Evolutionary conservation across 1,139 yeast species (phyloP), one percentile per base, ranked within the genome.

Genomic region (Sugiyamaella sp.): DNA sequence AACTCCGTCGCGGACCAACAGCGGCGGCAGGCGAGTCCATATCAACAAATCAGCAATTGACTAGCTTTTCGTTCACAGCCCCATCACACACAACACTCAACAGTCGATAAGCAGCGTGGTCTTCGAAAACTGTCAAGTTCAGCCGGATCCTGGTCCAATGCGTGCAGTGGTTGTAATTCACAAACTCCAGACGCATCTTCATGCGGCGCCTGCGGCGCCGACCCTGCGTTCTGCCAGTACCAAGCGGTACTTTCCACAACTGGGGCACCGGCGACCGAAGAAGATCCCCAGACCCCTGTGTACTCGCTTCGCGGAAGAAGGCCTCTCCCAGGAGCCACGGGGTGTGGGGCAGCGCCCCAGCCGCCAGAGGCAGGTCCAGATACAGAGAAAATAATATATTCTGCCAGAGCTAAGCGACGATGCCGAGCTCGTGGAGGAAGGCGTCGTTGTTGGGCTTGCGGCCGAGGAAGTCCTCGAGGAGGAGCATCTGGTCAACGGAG

Each of bases 391-490:
- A 12, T 25, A 25, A 10, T 6, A 5, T 6, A 25, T 25, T 25
- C 29, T 25, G 5, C 8, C 8, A 29, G 4, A 29, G n/a, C 35
- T 29, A 29, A 29, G 35, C 24, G 21, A 20, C 49, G 40, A 59
- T 54, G 17, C 86, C 86, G 47, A 85, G 68, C 65, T 87, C 95
- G 60, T 77, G 66, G 62, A 86, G 74, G 72, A 87, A 88, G 0
- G 95, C 90, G 38, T 76, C 80, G 53, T 83, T 80, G 63, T 79
- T 81, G 51, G 96, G 95, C 63, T 82, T 80, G 66, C 96, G 80
- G 1, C 95, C 95, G 56, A 89, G 74, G 49, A 88, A 76, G 60
- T 84, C 88, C 49, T 72, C 73, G 69, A 89, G 76, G 54, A 80
- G 79, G 45, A 81, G 87, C 73, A 78, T 75, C 59, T 84, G 86